Percentiles rank a stretch among this genome's conserved stretches.
These are phyloP conservation scores for Parafenestella ontariensis DNA, from an alignment of 2,329 filamentous ascomycete species.

Conservation along the genomic window DNA sequence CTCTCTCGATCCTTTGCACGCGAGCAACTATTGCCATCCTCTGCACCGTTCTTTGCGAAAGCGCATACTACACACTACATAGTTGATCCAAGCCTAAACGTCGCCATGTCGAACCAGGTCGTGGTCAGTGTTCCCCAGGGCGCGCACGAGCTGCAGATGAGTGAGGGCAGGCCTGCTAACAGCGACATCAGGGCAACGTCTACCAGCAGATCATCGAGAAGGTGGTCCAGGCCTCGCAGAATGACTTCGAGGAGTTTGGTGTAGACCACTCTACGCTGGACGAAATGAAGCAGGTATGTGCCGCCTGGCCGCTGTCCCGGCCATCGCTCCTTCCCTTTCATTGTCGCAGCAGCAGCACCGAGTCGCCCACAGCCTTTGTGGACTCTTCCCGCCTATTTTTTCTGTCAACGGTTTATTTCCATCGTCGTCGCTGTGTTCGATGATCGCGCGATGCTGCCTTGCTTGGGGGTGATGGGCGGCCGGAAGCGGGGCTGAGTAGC, in stretches of 20 bases:
- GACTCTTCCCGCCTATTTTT: constrained; percentile 6
- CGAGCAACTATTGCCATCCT: constrained; percentile 28
- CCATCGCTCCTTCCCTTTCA: constrained; percentile 22
- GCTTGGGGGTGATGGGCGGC: constrained; percentile 44
- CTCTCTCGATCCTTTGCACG: constrained; percentile 23
- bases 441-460: constrained; percentile 29
- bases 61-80: constrained; percentile 23
- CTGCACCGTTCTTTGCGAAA: constrained; percentile 18
- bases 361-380: constrained; percentile 9
- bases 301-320: constrained; percentile 23
- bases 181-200: constrained; percentile 67
- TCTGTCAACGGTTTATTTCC: constrained; percentile 15
- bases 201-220: constrained; percentile 92
- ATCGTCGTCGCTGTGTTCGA: constrained; percentile 25
- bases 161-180: constrained; percentile 36
- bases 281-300: constrained; percentile 84
- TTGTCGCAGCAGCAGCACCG: constrained; percentile 14
- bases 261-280: constrained; percentile 86
- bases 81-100: constrained; percentile 20
- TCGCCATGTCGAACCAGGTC: constrained; percentile 48
- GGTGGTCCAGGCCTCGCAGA: constrained; percentile 68
- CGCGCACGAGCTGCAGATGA: constrained; percentile 20
- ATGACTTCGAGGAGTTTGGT: constrained; percentile 96
- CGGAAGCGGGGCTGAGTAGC: constrained; percentile 54
- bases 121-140: constrained; percentile 45